phyloP scores from a whole-genome alignment of 164 flowering plant species.

The Nelumbo lutea region DNA sequence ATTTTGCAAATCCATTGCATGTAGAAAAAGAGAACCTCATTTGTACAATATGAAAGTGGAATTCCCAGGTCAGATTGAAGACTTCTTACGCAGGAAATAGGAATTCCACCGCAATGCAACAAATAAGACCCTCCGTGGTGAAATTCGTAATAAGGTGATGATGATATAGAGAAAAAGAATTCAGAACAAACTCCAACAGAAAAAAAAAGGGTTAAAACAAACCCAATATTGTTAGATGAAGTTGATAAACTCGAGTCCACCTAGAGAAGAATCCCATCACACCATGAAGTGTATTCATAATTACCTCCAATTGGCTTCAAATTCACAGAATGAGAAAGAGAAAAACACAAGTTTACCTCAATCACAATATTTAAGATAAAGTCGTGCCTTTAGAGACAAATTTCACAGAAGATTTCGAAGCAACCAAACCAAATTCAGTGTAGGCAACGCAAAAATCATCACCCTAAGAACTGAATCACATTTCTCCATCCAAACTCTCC shows the following conservation, averaged over 20 bases:
- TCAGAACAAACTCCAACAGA: background rate
- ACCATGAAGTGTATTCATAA: too few species aligned
- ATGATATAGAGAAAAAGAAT: background rate
- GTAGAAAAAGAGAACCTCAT: background rate
- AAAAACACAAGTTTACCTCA: background rate
- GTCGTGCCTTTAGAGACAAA: background rate
- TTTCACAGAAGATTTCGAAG: background rate
- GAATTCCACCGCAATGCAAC: background rate
- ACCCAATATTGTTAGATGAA: background rate
- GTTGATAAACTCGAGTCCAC: background rate
- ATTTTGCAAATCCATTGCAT: background rate
- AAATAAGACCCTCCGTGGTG: background rate
- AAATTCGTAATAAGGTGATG: background rate
- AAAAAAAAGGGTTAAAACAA: background rate
- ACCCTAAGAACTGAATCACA: background rate
- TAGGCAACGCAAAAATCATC: background rate
- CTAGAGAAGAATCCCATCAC: background rate
- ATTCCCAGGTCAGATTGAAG: background rate
- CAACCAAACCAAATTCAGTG: background rate
- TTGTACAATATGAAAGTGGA: background rate
- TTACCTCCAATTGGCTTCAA: background rate
- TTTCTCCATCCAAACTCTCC: background rate
- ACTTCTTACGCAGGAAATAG: background rate
- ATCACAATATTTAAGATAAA: background rate
- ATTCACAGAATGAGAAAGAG: background rate